A percentile compares a stretch with the other conserved stretches of the same genome.
These are phyloP conservation scores for Albophoma yamanashiensis DNA, from an alignment of 2,329 filamentous ascomycete genomes.

Conservation along the genomic window DNA sequence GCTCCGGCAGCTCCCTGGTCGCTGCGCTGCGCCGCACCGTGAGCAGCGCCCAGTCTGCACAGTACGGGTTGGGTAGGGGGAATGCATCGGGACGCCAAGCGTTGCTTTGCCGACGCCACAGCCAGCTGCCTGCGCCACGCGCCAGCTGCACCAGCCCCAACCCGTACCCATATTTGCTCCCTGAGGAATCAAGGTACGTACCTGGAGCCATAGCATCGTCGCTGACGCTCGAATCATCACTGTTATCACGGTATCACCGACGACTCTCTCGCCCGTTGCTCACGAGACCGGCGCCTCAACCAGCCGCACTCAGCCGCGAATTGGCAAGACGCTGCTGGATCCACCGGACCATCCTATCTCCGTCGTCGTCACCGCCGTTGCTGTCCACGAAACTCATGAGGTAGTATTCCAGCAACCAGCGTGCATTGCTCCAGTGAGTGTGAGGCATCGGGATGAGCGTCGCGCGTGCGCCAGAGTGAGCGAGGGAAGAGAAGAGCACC, in stretches of 20 bases:
- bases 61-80: conserved; percentile 4
- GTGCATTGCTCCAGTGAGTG: not conserved
- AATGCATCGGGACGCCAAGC: not conserved
- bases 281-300: not conserved
- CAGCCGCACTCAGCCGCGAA: not conserved
- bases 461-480: not conserved
- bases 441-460: not conserved
- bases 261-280: not conserved
- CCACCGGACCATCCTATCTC: not conserved
- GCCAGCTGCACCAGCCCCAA: not conserved
- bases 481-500: not conserved
- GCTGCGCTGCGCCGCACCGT: not conserved
- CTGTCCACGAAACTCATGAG: not conserved
- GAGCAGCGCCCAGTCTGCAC: not conserved
- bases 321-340: not conserved
- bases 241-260: too few relatives aligned
- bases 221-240: not conserved
- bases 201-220: not conserved
- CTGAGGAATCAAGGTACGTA: too few relatives aligned
- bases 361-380: not conserved
- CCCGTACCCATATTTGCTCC: not conserved
- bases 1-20: not conserved
- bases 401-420: too few relatives aligned
- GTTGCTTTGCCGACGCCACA: conserved; percentile 3
- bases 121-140: not conserved